These are phyloP conservation scores for Cryphonectria nitschkei DNA, from an alignment of 2,329 filamentous ascomycete species.

Conservation along the genomic window DNA sequence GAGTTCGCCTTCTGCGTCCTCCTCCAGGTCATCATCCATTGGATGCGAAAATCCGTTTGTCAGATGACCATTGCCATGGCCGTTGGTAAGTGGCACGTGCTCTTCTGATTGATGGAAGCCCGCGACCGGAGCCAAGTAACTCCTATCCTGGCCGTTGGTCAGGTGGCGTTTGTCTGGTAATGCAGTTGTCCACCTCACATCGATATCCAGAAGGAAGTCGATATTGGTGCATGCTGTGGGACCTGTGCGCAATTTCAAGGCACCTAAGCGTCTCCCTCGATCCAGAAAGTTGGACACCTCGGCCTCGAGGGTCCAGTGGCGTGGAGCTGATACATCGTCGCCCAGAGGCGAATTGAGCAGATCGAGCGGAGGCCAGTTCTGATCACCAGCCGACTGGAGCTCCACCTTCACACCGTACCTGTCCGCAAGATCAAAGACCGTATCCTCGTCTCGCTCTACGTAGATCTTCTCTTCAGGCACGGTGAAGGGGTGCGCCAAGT, in stretches of 20 bases:
- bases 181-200: slow-evolving; percentile 51
- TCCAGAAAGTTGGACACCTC: slow-evolving; percentile 47
- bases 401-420: slow-evolving; percentile 56
- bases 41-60: slow-evolving; percentile 32
- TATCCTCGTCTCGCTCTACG: slow-evolving; percentile 52
- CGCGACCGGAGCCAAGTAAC: slow-evolving; percentile 49
- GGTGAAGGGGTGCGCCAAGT: slow-evolving; percentile 53
- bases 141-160: slow-evolving; percentile 42
- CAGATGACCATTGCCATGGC: slow-evolving; percentile 33
- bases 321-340: slow-evolving; percentile 34
- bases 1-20: slow-evolving; percentile 49
- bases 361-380: slow-evolving; percentile 57
- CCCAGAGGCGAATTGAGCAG: slow-evolving; percentile 38
- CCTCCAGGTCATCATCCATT: slow-evolving; percentile 46
- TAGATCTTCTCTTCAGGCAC: slow-evolving; percentile 57
- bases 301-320: slow-evolving; percentile 46
- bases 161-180: slow-evolving; percentile 39
- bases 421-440: slow-evolving; percentile 52
- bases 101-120: slow-evolving; percentile 44
- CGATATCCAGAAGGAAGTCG: slow-evolving; percentile 53
- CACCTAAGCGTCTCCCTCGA: slow-evolving; percentile 39
- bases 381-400: slow-evolving; percentile 53
- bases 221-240: slow-evolving; percentile 41
- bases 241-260: slow-evolving; percentile 42
- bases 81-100: slow-evolving; percentile 38